Evolutionary conservation across 129 eudicot species (phyloP), one percentile per base, ranked within the genome.

Genomic region (Helianthus tuberosus): DNA sequence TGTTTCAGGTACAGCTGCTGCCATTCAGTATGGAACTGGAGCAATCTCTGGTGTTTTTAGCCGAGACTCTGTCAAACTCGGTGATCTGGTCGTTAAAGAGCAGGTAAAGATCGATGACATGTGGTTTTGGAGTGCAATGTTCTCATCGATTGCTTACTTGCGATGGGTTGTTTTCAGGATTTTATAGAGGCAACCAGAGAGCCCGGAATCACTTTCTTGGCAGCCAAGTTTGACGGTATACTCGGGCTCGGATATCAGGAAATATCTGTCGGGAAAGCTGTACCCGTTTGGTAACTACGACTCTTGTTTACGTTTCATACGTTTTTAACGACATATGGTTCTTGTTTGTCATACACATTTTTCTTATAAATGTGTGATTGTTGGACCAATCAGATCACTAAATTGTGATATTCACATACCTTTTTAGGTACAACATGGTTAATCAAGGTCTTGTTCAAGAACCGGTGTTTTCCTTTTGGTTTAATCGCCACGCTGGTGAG

Each of bases 401-500:
- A 54, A 54, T 75, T 20, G 10, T 32, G 9, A 60, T 68, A 64
- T 44, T 7, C n/a, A 3, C 65, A 2, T 69, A 43, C 73, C 49
- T 25, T 73, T 36, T 38, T 66, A 94, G 99, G 99, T 94, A 94
- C 85, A 88, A 89, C 79, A 85, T 94, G 97, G 90, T 94, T 23
- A 77, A 91, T 47, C 99, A 94, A 83, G 97, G 91, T 80, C 99
- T 94, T 57, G 91, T 94, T 20, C 79, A 80, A 10, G 89, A 94
- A 60, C 93, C 96, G 0, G 97, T 94, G 12, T 94, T 94, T 76
- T 94, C 99, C 14, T 94, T 94, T 80, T 94, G 99, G 99, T 84
- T 94, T 50, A 91, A 93, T 65, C 97, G 99, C 59, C 83, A 88
- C 75, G 84, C 80, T 49, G 87, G 77, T 20, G 99, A 88, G 69